Base-by-base conservation (phyloP, 345 rosid species). In the Alliaria petiolata region DNA sequence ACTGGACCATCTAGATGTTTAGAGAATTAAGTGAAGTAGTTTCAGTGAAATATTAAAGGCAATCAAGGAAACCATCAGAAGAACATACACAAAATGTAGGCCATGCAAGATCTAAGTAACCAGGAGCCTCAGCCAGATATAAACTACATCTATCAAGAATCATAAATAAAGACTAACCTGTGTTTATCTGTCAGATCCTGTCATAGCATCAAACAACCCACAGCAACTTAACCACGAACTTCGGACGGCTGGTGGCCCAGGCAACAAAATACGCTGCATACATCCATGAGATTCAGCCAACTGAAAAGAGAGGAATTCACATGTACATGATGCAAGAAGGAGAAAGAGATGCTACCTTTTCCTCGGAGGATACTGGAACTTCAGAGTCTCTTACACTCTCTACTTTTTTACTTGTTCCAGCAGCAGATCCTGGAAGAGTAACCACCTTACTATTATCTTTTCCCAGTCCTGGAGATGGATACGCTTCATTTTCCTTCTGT, bases 191-290 rank as follows among this genome's bases (percentile, higher is more conserved):
- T 80, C 59, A 19, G 93, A 83, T 52, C 90, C 89, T 22, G 83
- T 62, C 71, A 89, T 59, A 34, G 71, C 80, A 65, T 95, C 96
- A 77, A 91, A 83, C 84, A 93, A 74, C 55, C 99, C 99, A 8
- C 99, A 93, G 81, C 99, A 93, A 79, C 83, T 80, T 68, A 86
- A 59, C 83, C 85, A 84, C 6, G 86, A 88, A 45, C 88, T 83
- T 75, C 85, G 85, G 71, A 83, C 78, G 6, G 68, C 78, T 62
- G 65, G 72, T 54, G 72, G 85, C 57, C 88, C 78, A 35, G 83
- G 20, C 20, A 80, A 68, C 69, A 81, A 56, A 65, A 70, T 80
- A 72, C 83, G 82, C 99, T 91, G 92, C 78, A 70, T 0, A 64
- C 7, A 1, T 42, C 19, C 62, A 64, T 8, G 28, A 69, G 47